A percentile compares a stretch with the other conserved stretches of the same genome.
These are phyloP conservation scores for Penicillium psychrosexuale DNA, from an alignment of 2,329 filamentous ascomycete species.

Conservation along the genomic window DNA sequence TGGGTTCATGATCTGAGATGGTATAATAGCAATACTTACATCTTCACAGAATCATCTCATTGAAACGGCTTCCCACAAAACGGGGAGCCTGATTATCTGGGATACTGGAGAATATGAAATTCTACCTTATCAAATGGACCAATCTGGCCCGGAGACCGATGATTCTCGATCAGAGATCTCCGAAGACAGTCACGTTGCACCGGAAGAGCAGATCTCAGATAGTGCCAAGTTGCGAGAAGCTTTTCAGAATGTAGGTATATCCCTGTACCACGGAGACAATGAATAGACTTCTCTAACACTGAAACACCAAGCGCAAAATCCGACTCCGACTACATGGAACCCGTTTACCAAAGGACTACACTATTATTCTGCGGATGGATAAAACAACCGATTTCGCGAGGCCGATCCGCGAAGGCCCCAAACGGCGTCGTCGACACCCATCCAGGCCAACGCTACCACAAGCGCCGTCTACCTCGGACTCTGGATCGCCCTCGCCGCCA, in stretches of 20 bases:
- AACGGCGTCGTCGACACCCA: conserved; percentile 18
- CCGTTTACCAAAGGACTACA: conserved; percentile 54
- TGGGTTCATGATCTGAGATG: conserved; percentile 27
- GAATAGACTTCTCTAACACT: not conserved
- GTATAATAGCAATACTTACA: not conserved
- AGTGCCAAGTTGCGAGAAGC: conserved; percentile 50
- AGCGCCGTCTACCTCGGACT: conserved; percentile 18
- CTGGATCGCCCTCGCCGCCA: conserved; percentile 17
- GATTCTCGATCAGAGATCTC: conserved; percentile 26
- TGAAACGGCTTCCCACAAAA: conserved; percentile 54
- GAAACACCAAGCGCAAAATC: conserved; percentile 50
- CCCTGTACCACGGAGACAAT: not conserved
- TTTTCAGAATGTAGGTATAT: conserved; percentile 45
- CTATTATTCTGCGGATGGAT: conserved; percentile 52
- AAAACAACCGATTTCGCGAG: conserved; percentile 21
- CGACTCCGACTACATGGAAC: conserved; percentile 54
- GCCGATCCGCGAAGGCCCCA: conserved; percentile 18
- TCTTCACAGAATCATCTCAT: conserved; percentile 56
- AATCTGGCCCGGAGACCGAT: conserved; percentile 37
- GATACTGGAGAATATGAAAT: conserved; percentile 60
- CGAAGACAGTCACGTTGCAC: not conserved
- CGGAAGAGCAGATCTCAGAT: conserved; percentile 25
- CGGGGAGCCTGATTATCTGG: conserved; percentile 61
- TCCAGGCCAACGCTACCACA: not conserved
- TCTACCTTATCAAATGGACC: conserved; percentile 44